These are phyloP conservation scores for Pogostemon cablin DNA, from an alignment of 257 asterid genomes.

Conservation along the genomic window DNA sequence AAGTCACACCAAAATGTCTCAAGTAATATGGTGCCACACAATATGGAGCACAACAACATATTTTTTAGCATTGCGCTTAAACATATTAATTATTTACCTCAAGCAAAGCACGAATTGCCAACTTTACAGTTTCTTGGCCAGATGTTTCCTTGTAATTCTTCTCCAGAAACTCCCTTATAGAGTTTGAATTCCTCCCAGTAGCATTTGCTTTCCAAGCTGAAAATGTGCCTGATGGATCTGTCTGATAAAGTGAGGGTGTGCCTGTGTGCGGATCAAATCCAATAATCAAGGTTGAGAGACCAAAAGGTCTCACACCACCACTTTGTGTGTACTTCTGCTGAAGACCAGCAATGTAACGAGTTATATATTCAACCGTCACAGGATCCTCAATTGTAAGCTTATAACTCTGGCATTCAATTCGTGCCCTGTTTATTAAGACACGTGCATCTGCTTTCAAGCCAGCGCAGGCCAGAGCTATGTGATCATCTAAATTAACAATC, in stretches of 20 bases:
- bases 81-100: conserved; percentile 55
- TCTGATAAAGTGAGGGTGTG: conserved; percentile 87
- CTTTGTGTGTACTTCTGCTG: conserved; percentile 69
- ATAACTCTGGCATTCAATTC: conserved; percentile 84
- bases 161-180: conserved; percentile 91
- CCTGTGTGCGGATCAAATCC: conserved; percentile 41
- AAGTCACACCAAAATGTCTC: too few relatives aligned
- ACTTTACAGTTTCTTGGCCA: conserved; percentile 90
- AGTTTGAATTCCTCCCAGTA: conserved; percentile 94
- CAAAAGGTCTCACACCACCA: conserved; percentile 71
- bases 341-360: conserved; percentile 98
- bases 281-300: conserved; percentile 47
- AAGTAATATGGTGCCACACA: background rate
- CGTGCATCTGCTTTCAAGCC: conserved; percentile 99
- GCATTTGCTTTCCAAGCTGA: conserved; percentile 99
- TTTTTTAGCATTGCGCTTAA: background rate
- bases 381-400: conserved; percentile 95
- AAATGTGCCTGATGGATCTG: conserved; percentile 99
- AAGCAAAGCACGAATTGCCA: conserved; percentile 94
- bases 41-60: background rate
- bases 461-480: conserved; percentile 97
- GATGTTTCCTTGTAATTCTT: conserved; percentile 97
- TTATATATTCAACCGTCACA: conserved; percentile 93
- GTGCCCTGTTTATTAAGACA: conserved; percentile 84
- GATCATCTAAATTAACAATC: conserved; percentile 85